Evolutionary conservation across 495 filamentous ascomycete species (phyloP), one percentile per base, ranked within the genome.

Genomic region (Hypoxylon cercidicola): DNA sequence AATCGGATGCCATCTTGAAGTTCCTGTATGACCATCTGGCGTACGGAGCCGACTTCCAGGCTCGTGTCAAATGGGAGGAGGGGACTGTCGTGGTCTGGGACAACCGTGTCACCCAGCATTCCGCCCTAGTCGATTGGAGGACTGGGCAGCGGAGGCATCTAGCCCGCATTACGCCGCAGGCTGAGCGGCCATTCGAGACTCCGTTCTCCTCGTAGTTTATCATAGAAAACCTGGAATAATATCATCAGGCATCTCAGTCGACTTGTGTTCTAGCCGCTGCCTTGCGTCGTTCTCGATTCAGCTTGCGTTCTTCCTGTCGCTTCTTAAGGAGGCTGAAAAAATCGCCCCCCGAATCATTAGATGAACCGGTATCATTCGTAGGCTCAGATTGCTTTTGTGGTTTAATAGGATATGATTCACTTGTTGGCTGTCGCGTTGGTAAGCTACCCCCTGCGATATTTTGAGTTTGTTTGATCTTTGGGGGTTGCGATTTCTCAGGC

Each of bases 41-140:
- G 4, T 87, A 82, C 20, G 90, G 93, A 13, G 87, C 89, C 66
- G 93, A 97, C 77, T 93, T 95, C 82, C 93, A 97, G 68, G 88
- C 86, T 8, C 82, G 93, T n/a, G 87, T 97, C 47, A 87, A 89
- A 64, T 97, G 92, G 92, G 85, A 89, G 64, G 84, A 87, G 10
- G 84, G 85, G 35, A 95, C 91, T 2, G 93, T 97, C 20, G 90
- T 97, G 8, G 89, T 97, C 10, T 96, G 93, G 87, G 93, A 97
- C 71, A 94, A 96, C 74, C 84, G 91, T 13, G 88, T 93, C 3
- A 92, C 91, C 11, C 82, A 85, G 51, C 91, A 95, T 74, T 88
- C 88, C n/a, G 91, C 90, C 4, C 78, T 91, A 30, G 72, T 92
- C 15, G 92, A 93, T 73, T 96, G 90, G 90, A 85, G 85, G 55